Evolutionary conservation across 805 yeast genomes (phyloP), one percentile per base, ranked within the genome.

Genomic region (Pichia sporocuriosa): DNA sequence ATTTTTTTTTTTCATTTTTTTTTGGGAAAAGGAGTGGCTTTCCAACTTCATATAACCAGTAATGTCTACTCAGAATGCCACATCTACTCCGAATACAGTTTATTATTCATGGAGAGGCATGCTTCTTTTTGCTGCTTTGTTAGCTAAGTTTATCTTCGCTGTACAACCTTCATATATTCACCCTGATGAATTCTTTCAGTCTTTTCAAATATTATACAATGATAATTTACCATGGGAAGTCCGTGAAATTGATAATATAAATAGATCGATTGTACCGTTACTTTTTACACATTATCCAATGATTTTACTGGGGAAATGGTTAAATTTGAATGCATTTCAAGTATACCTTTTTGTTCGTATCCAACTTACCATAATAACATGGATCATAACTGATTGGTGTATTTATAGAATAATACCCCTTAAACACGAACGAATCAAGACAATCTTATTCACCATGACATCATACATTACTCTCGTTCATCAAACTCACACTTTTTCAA

Each of bases 141-240:
- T 79, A 3, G 68, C 75, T 22, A 57, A 86, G 39, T 62, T 82
- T 19, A 63, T 73, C 21, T 65, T 86, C 34, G 79, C 84, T 0
- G 57, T 84, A 2, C 77, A 82, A 42, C 72, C 82, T 24, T 85
- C 96, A 0, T 93, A 94, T 57, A 79, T 93, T 36, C 99, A 94
- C 52, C 99, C 99, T 0, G 99, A 93, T 67, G 99, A 93, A 64
- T 96, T 89, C 59, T 85, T 86, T 58, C 99, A 94, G 59, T 75
- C 81, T n/a, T 73, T 94, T 36, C 94, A 88, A 58, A 81, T 83
- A 0, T 55, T 90, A 20, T 69, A 79, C 11, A 57, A 60, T 67
- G 62, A 57, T 63, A 65, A 68, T 12, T 53, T 71, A 1, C 89
- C 97, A 0, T 90, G 98, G 98, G 98, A 90, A 58, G 93, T 85